Conservation (phyloP, 1,284 basidiomycete genomes). For the Rhodofomes roseus region DNA sequence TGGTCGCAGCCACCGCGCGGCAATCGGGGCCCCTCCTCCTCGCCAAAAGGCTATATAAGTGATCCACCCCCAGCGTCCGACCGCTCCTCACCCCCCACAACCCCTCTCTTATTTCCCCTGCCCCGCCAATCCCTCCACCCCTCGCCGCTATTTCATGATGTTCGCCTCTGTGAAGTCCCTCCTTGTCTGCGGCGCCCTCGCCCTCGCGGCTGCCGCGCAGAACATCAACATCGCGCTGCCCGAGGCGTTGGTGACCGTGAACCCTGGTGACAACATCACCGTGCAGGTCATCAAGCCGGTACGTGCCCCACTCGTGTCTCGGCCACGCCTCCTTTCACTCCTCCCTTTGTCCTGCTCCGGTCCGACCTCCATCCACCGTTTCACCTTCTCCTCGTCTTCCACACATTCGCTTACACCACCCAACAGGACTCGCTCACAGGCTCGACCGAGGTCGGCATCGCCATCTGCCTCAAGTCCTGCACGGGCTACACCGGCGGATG, state of each 20-base stretch:
- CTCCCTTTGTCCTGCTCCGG: neutral
- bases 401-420: neutral
- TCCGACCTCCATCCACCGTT: neutral
- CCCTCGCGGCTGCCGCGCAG: slow-evolving; percentile 36
- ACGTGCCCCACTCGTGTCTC: slow-evolving; percentile 14
- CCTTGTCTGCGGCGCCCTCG: slow-evolving; percentile 17
- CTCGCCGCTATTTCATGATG: slow-evolving; percentile 3
- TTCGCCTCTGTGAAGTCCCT: slow-evolving; percentile 16
- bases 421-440: slow-evolving; percentile 35
- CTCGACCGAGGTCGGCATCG: slow-evolving; percentile 41
- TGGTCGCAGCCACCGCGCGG: neutral
- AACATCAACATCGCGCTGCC: slow-evolving; percentile 36
- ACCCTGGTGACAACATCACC: slow-evolving; percentile 33
- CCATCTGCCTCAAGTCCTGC: slow-evolving; percentile 39
- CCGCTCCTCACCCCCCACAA: neutral
- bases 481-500: slow-evolving; percentile 16
- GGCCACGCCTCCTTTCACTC: neutral
- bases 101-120: neutral
- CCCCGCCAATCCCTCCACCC: neutral
- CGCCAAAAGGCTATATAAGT: neutral
- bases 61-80: neutral
- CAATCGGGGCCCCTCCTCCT: neutral
- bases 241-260: slow-evolving; percentile 26
- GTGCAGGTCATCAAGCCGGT: slow-evolving; percentile 45
- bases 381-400: neutral